Base-by-base conservation (phyloP, 495 filamentous ascomycete genomes). In the Aspergillus asperescens region DNA sequence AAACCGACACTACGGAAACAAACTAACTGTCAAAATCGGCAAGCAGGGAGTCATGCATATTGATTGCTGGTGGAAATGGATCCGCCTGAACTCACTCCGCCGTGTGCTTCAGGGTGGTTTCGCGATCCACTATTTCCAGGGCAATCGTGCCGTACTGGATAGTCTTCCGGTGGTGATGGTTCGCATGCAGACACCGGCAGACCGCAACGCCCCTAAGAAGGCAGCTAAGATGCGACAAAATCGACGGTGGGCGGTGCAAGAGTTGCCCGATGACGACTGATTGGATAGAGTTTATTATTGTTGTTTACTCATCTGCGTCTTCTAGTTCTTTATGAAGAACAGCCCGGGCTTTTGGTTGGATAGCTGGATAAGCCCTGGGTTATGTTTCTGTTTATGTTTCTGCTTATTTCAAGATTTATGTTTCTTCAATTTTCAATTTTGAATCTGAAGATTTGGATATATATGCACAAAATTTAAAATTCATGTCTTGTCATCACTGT, bases 51-150 rank as follows among this genome's bases (percentile, higher is more conserved):
- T 82, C 32, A 82, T 96, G 76, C 78, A 78, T 52, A 90, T 97
- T 48, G 88, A 96, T 60, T 83, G 80, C 32, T 97, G 92, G 92
- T 93, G 88, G 79, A 91, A 95, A 58, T 78, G 92, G 56, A 77
- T 87, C 57, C 79, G 90, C 20, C 67, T 94, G 41, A 81, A 89
- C 52, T 80, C 83, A 35, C 74, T 97, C 28, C 84, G 86, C 62
- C 75, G 84, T n/a, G 65, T 92, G 8, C 69, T 96, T 34, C 85
- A 87, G 53, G 84, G 87, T 12, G 92, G 92, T 0, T 90, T 96
- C 44, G 68, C 84, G 18, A 78, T 77, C 31, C 92, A 97, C 68
- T 95, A 90, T 63, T 95, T 86, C 66, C 74, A 87, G 68, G 77
- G 82, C 31, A 97, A 97, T 54, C 81, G 84, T 39, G 80, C 86